A percentile compares a stretch with the other conserved stretches of the same genome.
phyloP scores from a whole-genome alignment of 148 eudicot genomes.

The Diospyros kaki region DNA sequence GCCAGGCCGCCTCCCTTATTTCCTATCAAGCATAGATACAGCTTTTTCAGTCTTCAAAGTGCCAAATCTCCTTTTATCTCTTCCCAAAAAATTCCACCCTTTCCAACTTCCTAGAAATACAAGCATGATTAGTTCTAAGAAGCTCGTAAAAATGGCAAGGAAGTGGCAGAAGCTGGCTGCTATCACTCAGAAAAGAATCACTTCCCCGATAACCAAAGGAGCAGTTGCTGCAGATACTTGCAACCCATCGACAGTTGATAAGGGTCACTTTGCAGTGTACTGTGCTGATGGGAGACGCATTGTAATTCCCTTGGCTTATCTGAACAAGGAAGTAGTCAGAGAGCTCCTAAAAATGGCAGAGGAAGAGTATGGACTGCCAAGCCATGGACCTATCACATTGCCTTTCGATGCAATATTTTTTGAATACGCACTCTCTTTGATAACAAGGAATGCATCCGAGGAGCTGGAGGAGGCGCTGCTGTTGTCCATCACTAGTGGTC shows the following conservation, averaged over 20 bases:
- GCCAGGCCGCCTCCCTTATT: not conserved
- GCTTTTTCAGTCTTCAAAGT: not conserved
- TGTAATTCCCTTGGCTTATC: slow-evolving; percentile 30
- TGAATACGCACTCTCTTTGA: slow-evolving; percentile 32
- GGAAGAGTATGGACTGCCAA: slow-evolving; percentile 45
- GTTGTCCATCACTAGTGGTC: slow-evolving; percentile 12
- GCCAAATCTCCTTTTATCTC: not conserved
- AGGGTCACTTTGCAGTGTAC: slow-evolving; percentile 36
- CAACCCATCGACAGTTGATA: slow-evolving; percentile 7
- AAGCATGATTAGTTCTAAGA: slow-evolving; percentile 41
- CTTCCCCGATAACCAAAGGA: slow-evolving; percentile 4
- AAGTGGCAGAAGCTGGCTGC: slow-evolving; percentile 34
- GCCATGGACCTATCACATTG: slow-evolving; percentile 37
- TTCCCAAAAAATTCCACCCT: not conserved
- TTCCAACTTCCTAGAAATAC: not conserved
- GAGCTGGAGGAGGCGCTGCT: slow-evolving; percentile 31
- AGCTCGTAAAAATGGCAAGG: slow-evolving; percentile 38
- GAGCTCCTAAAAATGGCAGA: slow-evolving; percentile 39
- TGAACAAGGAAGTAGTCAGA: slow-evolving; percentile 24
- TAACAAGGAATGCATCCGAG: slow-evolving; percentile 14
- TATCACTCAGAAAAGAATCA: slow-evolving; percentile 26
- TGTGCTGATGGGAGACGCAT: slow-evolving; percentile 27
- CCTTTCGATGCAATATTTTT: slow-evolving; percentile 37
- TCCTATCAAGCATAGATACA: not conserved
- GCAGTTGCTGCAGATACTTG: not conserved